Percentiles rank a stretch among this genome's conserved stretches.
Evolutionary conservation across 768 basidiomycete species (phyloP).

Genomic region (Hericium rajendrae): DNA sequence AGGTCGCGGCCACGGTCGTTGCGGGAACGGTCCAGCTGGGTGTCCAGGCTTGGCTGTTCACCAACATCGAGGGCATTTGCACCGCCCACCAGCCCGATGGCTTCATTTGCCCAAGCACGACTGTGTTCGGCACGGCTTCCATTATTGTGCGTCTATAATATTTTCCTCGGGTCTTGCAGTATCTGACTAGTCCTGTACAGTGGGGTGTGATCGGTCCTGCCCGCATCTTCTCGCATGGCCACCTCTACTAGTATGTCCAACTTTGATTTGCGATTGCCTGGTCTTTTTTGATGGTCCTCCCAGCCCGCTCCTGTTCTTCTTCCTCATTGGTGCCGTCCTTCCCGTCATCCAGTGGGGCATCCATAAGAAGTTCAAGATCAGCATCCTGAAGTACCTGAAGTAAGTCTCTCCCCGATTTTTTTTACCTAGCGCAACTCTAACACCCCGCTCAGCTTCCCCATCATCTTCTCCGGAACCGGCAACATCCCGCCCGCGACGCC

Average conservation of each 20-base stretch:
- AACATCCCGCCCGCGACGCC: slow-evolving; percentile 34
- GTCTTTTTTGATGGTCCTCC: too few relatives aligned
- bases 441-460: slow-evolving; percentile 19
- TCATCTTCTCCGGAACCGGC: slow-evolving; percentile 28
- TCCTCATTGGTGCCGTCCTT: slow-evolving; percentile 64
- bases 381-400: slow-evolving; percentile 53
- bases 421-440: background rate
- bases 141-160: slow-evolving; percentile 31
- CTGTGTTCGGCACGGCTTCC: slow-evolving; percentile 67
- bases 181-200: background rate
- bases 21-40: slow-evolving; percentile 67
- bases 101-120: slow-evolving; percentile 45
- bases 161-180: background rate
- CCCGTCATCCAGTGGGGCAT: slow-evolving; percentile 41
- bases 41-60: slow-evolving; percentile 71
- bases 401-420: slow-evolving; percentile 6
- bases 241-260: slow-evolving; percentile 11
- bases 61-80: slow-evolving; percentile 58
- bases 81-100: slow-evolving; percentile 39
- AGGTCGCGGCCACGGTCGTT: slow-evolving; percentile 55
- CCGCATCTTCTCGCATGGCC: slow-evolving; percentile 58
- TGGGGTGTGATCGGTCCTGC: slow-evolving; percentile 68
- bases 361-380: slow-evolving; percentile 17
- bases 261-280: background rate
- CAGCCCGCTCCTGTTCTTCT: slow-evolving; percentile 49